phyloP scores from a whole-genome alignment of 768 basidiomycete genomes.

The Podaxis sp. region DNA sequence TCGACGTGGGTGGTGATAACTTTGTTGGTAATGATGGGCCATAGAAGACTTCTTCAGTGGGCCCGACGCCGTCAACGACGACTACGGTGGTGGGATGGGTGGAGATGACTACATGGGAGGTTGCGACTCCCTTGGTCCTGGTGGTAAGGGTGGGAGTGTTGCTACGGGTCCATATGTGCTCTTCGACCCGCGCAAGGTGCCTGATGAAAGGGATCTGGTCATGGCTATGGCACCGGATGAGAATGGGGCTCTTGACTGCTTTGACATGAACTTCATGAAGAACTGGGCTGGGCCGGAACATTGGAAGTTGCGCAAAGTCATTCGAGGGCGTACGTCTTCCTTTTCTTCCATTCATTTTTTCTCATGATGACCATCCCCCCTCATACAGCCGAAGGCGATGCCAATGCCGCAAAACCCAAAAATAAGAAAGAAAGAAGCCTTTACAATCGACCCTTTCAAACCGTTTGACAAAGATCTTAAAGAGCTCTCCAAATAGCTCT shows the following conservation, averaged over 20 bases:
- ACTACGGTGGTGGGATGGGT: conserved; percentile 38
- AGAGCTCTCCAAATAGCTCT: conserved; percentile 66
- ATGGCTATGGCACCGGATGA: conserved; percentile 77
- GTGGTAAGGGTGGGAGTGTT: conserved; percentile 24
- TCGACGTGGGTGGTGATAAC: conserved; percentile 30
- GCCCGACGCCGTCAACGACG: conserved; percentile 44
- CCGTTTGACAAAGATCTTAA: conserved; percentile 61
- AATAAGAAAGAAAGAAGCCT: conserved; percentile 72
- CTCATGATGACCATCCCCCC: conserved; percentile 2
- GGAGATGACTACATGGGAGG: conserved; percentile 41
- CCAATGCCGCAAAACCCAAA: conserved; percentile 49
- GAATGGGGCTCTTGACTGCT: conserved; percentile 79
- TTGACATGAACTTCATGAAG: conserved; percentile 82
- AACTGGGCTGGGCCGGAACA: conserved; percentile 99
- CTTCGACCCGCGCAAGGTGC: conserved; percentile 83
- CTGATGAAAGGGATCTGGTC: conserved; percentile 77
- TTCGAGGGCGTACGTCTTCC: conserved; percentile 64
- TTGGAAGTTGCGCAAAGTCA: conserved; percentile 89
- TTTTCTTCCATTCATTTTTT: conserved; percentile 4
- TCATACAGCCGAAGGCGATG: conserved; percentile 36
- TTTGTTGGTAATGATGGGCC: background rate
- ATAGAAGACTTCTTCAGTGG: background rate
- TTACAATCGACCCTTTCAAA: conserved; percentile 77
- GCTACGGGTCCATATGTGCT: conserved; percentile 58
- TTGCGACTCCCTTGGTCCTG: conserved; percentile 30